phyloP scores from a whole-genome alignment of 2,329 filamentous ascomycete genomes.

The Talaromyces sp. region DNA sequence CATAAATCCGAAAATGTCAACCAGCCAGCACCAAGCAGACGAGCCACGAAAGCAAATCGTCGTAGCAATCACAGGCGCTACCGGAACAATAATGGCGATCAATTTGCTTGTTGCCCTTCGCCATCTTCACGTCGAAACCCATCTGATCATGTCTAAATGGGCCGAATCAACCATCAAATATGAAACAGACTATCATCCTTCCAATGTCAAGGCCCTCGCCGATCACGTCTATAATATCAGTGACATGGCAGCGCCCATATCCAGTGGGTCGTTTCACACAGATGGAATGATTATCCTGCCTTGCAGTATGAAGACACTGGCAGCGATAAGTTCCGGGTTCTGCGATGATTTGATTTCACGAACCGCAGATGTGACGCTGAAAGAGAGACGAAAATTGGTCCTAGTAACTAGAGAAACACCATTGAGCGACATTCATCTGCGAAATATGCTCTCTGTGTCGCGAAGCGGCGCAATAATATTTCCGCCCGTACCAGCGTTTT shows the following conservation, averaged over 20 bases:
- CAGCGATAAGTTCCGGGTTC: conserved; percentile 38
- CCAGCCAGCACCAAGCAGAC: not conserved
- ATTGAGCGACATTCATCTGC: conserved; percentile 43
- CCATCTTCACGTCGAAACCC: conserved; percentile 43
- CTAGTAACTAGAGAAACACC: conserved; percentile 44
- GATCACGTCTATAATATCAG: conserved; percentile 35
- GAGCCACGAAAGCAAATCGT: conserved; percentile 33
- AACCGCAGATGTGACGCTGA: conserved; percentile 45
- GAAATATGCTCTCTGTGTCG: conserved; percentile 43
- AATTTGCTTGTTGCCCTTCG: conserved; percentile 39
- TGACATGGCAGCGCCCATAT: conserved; percentile 44
- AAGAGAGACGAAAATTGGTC: conserved; percentile 39
- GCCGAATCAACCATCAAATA: conserved; percentile 46
- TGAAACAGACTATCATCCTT: conserved; percentile 39
- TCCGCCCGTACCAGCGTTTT: conserved; percentile 44
- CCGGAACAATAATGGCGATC: conserved; percentile 43
- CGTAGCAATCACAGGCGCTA: conserved; percentile 49
- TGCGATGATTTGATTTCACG: conserved; percentile 45
- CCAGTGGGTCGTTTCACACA: conserved; percentile 42
- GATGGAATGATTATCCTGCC: conserved; percentile 47
- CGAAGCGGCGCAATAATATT: conserved; percentile 39
- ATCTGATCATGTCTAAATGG: conserved; percentile 49
- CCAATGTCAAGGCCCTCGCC: conserved; percentile 36
- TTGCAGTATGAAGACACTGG: conserved; percentile 48
- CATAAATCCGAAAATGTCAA: not conserved